A percentile compares a stretch with the other conserved stretches of the same genome.
Evolutionary conservation across 768 basidiomycete species (phyloP).

Genomic region (Lentinula edodes): DNA sequence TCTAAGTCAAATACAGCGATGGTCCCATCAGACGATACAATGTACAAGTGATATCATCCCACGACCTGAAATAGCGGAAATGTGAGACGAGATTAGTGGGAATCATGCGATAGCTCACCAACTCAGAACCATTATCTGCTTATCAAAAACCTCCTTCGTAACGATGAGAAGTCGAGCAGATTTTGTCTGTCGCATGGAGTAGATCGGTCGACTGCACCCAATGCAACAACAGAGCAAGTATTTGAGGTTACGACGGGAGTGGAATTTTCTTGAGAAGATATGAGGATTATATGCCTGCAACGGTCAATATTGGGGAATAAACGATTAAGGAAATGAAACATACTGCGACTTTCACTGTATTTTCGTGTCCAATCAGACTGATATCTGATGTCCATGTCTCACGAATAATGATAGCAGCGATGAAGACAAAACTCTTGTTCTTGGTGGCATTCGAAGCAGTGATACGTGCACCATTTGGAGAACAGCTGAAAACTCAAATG

Average conservation of each 20-base stretch:
- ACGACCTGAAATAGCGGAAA: conserved; percentile 56
- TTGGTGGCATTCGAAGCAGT: conserved; percentile 98
- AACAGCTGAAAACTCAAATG: conserved; percentile 62
- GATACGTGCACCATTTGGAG: conserved; percentile 97
- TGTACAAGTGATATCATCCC: conserved; percentile 91
- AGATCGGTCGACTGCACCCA: conserved; percentile 90
- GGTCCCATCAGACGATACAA: conserved; percentile 93
- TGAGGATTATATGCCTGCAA: conserved; percentile 89
- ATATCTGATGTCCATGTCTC: conserved; percentile 89
- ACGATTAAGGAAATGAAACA: conserved; percentile 19
- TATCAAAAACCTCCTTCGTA: conserved; percentile 88
- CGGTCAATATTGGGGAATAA: not conserved
- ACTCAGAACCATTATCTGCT: conserved; percentile 91
- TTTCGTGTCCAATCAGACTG: conserved; percentile 94
- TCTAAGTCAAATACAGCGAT: conserved; percentile 87
- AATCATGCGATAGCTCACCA: conserved; percentile 53
- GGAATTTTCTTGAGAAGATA: conserved; percentile 75
- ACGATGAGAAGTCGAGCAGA: conserved; percentile 87
- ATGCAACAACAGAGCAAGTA: conserved; percentile 87
- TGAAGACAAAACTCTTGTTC: conserved; percentile 93
- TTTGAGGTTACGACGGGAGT: conserved; percentile 70
- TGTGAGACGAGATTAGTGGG: conserved; percentile 6
- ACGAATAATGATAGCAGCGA: conserved; percentile 90
- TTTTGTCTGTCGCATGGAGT: conserved; percentile 98
- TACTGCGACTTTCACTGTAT: conserved; percentile 93